Evolutionary conservation across 140 eudicot species (phyloP), one percentile per base, ranked within the genome.

Genomic region (Anethum foeniculum): DNA sequence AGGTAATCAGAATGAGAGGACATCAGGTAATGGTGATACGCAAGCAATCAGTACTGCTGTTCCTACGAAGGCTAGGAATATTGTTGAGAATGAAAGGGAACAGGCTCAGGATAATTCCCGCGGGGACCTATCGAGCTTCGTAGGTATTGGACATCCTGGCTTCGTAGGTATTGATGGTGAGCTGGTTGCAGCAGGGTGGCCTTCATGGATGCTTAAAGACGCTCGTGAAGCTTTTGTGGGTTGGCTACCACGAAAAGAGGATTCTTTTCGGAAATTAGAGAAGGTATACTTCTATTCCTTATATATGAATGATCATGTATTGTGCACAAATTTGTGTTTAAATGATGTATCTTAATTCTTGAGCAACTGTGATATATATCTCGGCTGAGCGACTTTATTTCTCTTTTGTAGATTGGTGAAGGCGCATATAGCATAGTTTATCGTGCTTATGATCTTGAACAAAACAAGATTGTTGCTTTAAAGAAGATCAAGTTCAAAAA

Each of bases 141-240:
- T 92, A 39, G 44, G 80, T 58, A 7, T 41, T 41, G 46, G 46
- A 41, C 46, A 82, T 83, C 95, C 91, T n/a, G 85, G 87, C 18
- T 7, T 47, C 13, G 93, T 91, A 41, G 44, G 80, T 60, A 65
- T 92, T 4, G 92, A 95, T 77, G 97, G 92, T 30, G 98, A 91
- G 81, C 97, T 91, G 86, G 89, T 91, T 68, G 96, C 97, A 0
- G 98, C 98, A 43, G 98, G 98, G 76, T 94, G 98, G 97, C 98
- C 98, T 5, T 88, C 92, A 3, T 94, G 98, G 98, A 85, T 94
- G 44, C 92, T 96, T 64, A 88, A 90, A 6, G 97, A 91, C 73
- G 98, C 97, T 39, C 96, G 94, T 77, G 97, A 93, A 84, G 97
- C 98, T 75, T 90, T 91, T 52, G 86, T 77, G 84, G 98, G 98